Base-by-base conservation (phyloP, 371 early-diverging fungal genomes). In the Apophysomyces sp. region DNA sequence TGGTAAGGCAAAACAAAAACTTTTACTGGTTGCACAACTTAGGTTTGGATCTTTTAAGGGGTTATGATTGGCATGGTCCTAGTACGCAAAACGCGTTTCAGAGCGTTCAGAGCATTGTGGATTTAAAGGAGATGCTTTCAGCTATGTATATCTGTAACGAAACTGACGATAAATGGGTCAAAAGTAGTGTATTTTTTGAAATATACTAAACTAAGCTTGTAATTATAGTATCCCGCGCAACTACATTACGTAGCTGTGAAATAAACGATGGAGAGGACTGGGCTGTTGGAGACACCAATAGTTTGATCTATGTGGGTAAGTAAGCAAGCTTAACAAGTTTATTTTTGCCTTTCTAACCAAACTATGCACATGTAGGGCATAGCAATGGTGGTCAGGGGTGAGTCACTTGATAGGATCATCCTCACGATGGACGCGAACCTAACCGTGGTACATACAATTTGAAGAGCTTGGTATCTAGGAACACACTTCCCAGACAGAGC, bases 331-430 rank as follows among this genome's bases (percentile, higher is more conserved):
- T 24, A 28, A 15, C 15, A 4, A 24, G 7, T 28, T 27, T 5
- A 41, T 18, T 28, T 26, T 21, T 26, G 28, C 49, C 37, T 56
- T 18, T 15, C 44, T 34, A 16, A 5, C 12, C 5, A 34, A 34
- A 34, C 5, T 7, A 34, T 34, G 5, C 34, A 37, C 11, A 3
- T 37, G 11, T 57, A 78, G 89, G 91, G 0, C 91, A 90, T 61
- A 86, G 86, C 57, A 90, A 91, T 62, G 91, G 91, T 0, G 91
- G 89, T 0, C 91, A 91, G 64, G 91, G 91, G 49, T 44, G 11
- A 44, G 11, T 44, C 0, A 18, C 11, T 11, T 37, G 11, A 6
- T 21, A 21, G 5, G 1, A 0, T 5, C n/a, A n/a, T n/a, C 8
- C 9, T 44, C n/a, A n/a, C n/a, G n/a, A n/a, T n/a, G n/a, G n/a